Evolutionary conservation across 2,329 filamentous ascomycete genomes (phyloP).

Genomic region (Diaporthe sp.): DNA sequence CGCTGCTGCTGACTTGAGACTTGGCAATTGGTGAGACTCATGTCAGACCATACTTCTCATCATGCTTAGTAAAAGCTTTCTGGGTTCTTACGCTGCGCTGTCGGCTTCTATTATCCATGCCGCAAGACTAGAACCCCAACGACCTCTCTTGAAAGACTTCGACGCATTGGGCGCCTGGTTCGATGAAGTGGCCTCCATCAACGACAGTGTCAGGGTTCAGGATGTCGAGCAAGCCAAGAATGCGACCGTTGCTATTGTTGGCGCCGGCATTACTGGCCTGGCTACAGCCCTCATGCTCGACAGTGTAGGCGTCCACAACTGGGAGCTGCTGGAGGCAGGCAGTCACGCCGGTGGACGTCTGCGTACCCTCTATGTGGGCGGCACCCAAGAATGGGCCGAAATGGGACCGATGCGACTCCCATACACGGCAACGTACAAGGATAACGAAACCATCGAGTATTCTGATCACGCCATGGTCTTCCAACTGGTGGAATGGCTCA

Average conservation of each 20-base stretch:
- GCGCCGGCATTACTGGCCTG: constrained; percentile 76
- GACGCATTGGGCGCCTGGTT: constrained; percentile 72
- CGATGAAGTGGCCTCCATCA: constrained; percentile 71
- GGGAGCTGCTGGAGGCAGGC: constrained; percentile 73
- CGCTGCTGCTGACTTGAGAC: neutral
- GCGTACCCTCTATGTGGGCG: constrained; percentile 73
- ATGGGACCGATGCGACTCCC: constrained; percentile 77
- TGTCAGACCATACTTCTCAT: neutral
- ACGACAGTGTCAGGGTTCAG: constrained; percentile 61
- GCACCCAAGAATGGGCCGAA: constrained; percentile 71
- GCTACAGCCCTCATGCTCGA: constrained; percentile 68
- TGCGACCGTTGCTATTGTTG: constrained; percentile 73
- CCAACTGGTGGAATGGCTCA: constrained; percentile 71
- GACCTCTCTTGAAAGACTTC: constrained; percentile 41
- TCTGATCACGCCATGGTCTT: constrained; percentile 76
- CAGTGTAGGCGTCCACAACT: constrained; percentile 68
- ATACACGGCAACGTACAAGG: constrained; percentile 61
- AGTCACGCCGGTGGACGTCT: constrained; percentile 75
- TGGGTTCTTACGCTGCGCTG: neutral
- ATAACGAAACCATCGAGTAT: constrained; percentile 69
- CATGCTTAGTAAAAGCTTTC: neutral
- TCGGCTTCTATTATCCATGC: neutral
- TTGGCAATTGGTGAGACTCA: neutral
- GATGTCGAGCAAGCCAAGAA: constrained; percentile 68
- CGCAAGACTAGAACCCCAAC: neutral